phyloP scores from a whole-genome alignment of 257 asterid species.

The Solanum bulbocastanum region DNA sequence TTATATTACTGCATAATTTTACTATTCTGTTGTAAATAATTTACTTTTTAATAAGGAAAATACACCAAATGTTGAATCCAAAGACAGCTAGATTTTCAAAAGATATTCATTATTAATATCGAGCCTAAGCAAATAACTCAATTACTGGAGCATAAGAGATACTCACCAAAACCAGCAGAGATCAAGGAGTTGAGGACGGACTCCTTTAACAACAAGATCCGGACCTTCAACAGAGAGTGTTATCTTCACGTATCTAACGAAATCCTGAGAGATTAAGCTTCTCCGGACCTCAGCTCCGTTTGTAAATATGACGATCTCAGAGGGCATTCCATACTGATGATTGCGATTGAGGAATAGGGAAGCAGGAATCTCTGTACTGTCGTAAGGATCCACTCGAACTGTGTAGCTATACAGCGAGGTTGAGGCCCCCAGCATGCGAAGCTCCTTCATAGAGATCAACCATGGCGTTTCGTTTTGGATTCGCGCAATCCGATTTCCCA shows the following conservation, averaged over 20 bases:
- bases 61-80: not conserved
- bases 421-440: not conserved
- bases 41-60: no score
- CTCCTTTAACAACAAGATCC: not conserved
- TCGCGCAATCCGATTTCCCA: not conserved
- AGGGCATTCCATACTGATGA: not conserved
- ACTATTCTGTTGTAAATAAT: not conserved
- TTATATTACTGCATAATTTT: no score
- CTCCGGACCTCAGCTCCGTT: not conserved
- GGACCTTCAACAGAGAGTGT: not conserved
- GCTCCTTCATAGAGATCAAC: not conserved
- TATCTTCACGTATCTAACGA: not conserved
- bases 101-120: not conserved
- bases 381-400: not conserved
- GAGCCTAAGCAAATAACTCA: not conserved
- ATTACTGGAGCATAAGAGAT: not conserved
- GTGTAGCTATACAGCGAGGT: not conserved
- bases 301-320: not conserved
- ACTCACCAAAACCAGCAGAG: not conserved
- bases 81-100: not conserved
- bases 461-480: not conserved
- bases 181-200: not conserved
- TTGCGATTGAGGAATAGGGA: not conserved
- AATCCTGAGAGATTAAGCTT: not conserved
- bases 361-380: not conserved